Evolutionary conservation across 192 early-diverging fungal genomes (phyloP).

Genomic region (Martensiomyces pterosporus): DNA sequence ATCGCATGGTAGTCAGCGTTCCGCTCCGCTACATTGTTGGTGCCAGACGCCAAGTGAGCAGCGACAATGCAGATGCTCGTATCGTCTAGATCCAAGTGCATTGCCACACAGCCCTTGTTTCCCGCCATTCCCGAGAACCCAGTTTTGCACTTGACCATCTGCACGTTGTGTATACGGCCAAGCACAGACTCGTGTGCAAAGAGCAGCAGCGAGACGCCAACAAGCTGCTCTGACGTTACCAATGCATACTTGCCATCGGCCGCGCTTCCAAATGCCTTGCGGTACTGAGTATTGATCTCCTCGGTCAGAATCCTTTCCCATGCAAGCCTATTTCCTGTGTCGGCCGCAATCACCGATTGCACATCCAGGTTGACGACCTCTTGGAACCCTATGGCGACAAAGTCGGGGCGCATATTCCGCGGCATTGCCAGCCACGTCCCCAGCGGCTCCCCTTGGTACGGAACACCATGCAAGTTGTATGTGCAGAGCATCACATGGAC

Average conservation of each 20-base stretch:
- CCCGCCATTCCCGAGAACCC: slow-evolving; percentile 93
- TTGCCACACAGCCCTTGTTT: slow-evolving; percentile 96
- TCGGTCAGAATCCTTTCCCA: slow-evolving; percentile 37
- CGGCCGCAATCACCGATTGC: slow-evolving; percentile 62
- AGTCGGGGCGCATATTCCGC: slow-evolving; percentile 58
- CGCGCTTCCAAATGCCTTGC: slow-evolving; percentile 10
- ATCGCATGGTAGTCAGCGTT: slow-evolving; percentile 85
- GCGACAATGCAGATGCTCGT: slow-evolving; percentile 87
- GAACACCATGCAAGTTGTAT: slow-evolving; percentile 88
- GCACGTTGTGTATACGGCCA: slow-evolving; percentile 72
- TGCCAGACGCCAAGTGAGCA: slow-evolving; percentile 90
- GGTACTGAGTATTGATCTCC: slow-evolving; percentile 34
- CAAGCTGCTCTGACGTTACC: slow-evolving; percentile 81
- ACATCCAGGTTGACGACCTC: slow-evolving; percentile 92
- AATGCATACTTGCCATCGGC: slow-evolving; percentile 63
- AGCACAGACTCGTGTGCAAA: slow-evolving; percentile 73
- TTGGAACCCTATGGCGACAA: slow-evolving; percentile 88
- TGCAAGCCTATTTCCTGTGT: slow-evolving; percentile 55
- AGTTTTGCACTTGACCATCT: slow-evolving; percentile 85
- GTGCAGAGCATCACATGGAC: slow-evolving; percentile 79
- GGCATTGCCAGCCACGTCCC: slow-evolving; percentile 46
- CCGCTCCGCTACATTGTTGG: slow-evolving; percentile 67
- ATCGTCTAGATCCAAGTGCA: slow-evolving; percentile 82
- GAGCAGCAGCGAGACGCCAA: slow-evolving; percentile 85
- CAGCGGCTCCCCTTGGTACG: slow-evolving; percentile 57